Evolutionary conservation across 768 basidiomycete genomes (phyloP), one percentile per base, ranked within the genome.

Genomic region (Macrolepiota dolichaula): DNA sequence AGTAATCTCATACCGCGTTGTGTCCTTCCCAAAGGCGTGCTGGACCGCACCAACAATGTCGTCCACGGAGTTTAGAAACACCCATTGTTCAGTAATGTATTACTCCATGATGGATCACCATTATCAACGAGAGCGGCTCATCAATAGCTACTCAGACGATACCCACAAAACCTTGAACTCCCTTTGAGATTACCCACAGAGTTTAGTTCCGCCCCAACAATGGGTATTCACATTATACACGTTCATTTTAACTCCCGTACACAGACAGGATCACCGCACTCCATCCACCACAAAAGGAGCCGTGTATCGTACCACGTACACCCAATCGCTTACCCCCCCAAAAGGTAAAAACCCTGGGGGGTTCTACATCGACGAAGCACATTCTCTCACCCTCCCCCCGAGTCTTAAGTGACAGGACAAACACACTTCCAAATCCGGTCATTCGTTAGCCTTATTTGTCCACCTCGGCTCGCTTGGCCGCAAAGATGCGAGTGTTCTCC

Each of bases 361-460:
- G 24, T 47, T 59, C 57, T 59, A 27, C 32, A n/a, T 17, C 17
- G 25, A 37, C n/a, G 52, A 61, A 61, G 44, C 38, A 29, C 24
- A n/a, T n/a, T n/a, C n/a, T n/a, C n/a, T n/a, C n/a, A n/a, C n/a
- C n/a, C n/a, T n/a, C n/a, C n/a, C n/a, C n/a, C n/a, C n/a, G n/a
- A 51, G 7, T 27, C 11, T 55, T 61, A 55, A 61, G 32, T 49
- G 44, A 49, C 57, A 54, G 46, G 44, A 61, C 46, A 61, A 61
- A 55, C 52, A 12, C 42, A 25, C 35, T 54, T 42, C 59, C 53
- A 47, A 55, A 61, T 54, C 25, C 44, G 53, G 59, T 55, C 53
- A 53, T 38, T 47, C 25, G 17, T 40, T 61, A 61, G 53, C 59
- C 53, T 61, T 61, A 55, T 61, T 49, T 47, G 29, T 61, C 53